Evolutionary conservation across 768 basidiomycete species (phyloP).

Genomic region (Hortiboletus flavorubellus): DNA sequence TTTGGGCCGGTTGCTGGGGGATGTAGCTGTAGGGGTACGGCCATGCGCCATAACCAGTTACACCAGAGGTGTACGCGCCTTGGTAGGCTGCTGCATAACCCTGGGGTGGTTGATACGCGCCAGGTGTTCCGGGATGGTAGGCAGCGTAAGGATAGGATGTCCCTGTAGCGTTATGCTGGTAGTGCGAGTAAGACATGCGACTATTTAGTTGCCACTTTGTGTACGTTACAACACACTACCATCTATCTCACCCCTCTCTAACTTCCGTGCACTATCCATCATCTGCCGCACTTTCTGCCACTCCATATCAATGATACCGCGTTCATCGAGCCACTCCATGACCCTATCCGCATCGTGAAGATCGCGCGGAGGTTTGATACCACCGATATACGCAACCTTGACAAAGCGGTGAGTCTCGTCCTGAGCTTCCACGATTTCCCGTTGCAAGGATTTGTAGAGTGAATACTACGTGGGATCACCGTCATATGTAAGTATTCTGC

Average conservation of each 20-base stretch:
- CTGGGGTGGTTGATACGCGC: constrained; percentile 42
- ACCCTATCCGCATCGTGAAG: constrained; percentile 71
- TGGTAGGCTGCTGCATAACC: constrained; percentile 49
- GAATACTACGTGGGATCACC: constrained; percentile 45
- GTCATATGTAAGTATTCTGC: background rate
- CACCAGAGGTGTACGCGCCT: constrained; percentile 55
- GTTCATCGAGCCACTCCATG: constrained; percentile 76
- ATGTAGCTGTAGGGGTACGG: constrained; percentile 66
- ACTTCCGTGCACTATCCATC: constrained; percentile 68
- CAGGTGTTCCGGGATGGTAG: constrained; percentile 49
- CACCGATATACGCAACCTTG: constrained; percentile 53
- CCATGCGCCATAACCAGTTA: constrained; percentile 68
- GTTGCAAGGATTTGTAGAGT: constrained; percentile 55
- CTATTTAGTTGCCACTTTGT: background rate
- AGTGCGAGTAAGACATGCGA: constrained; percentile 35
- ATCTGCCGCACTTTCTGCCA: constrained; percentile 69
- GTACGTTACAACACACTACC: background rate
- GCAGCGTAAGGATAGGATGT: constrained; percentile 65
- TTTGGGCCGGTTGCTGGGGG: constrained; percentile 35
- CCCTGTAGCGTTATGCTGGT: constrained; percentile 39
- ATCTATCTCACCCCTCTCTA: constrained; percentile 54
- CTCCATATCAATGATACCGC: constrained; percentile 61
- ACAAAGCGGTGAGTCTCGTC: constrained; percentile 47
- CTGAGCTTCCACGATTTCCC: constrained; percentile 57
- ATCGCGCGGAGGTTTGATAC: constrained; percentile 60